Evolutionary conservation across 2,329 filamentous ascomycete genomes (phyloP), one percentile per base, ranked within the genome.

Genomic region (Claviceps maximensis): DNA sequence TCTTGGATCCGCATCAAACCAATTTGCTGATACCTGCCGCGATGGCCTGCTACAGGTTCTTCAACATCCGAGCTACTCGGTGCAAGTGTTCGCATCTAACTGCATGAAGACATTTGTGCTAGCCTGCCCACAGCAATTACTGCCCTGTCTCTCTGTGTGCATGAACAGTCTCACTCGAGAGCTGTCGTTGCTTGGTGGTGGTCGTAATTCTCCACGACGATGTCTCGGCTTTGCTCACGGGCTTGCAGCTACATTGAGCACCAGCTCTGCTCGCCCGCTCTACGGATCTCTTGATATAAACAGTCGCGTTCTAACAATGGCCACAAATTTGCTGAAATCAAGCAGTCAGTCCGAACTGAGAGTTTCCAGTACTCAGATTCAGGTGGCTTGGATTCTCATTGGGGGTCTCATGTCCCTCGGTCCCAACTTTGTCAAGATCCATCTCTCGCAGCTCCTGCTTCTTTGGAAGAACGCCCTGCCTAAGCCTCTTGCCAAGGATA

Each of bases 381-480:
- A 98, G 65, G 90, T 98, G 2, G 93, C 93, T 5, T 98, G 93
- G 91, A 94, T 95, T 48, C 74, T 98, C 54, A 95, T 98, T 47
- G 93, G 94, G 40, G 93, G 94, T 0, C 73, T 98, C 52, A 97
- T 97, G 91, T 89, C 90, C 0, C 77, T 98, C 1, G 93, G 93
- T 0, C 91, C 93, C 4, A 97, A 95, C 67, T 98, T 98, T 67
- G 91, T 97, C 68, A 98, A 98, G 70, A 97, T 97, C 25, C 93
- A 98, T 68, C 77, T 98, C 8, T 91, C 90, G 2, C 93, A 98
- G 64, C 76, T 98, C 23, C 81, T 98, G 53, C 73, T 98, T 9
- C 74, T 98, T 7, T 98, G 93, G 93, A 95, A 95, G 69, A 98
- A 97, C 67, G 91, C 93, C 0, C 76, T 98, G 12, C 91, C 94